These are phyloP conservation scores for Chaetomium strumarium DNA, from an alignment of 2,329 filamentous ascomycete genomes.

Conservation along the genomic window DNA sequence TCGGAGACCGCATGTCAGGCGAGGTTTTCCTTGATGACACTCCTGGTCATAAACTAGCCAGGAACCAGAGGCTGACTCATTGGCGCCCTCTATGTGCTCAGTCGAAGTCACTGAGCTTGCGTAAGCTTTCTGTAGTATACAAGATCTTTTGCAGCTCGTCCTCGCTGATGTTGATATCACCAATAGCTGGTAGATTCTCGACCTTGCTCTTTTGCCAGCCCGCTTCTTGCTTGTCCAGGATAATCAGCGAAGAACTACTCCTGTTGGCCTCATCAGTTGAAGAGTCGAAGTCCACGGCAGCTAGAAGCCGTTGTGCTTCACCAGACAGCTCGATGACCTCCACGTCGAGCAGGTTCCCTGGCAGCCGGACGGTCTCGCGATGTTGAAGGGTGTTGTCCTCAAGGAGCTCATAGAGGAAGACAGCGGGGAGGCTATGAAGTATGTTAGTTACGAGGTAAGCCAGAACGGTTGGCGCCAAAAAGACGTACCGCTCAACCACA, in stretches of 20 bases:
- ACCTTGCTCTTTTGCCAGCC: constrained; percentile 5
- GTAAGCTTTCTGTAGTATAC: constrained; percentile 42
- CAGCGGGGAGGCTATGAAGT: constrained; percentile 46
- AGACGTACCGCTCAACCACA: constrained; percentile 41
- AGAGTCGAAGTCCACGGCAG: constrained; percentile 34
- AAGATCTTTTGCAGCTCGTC: constrained; percentile 39
- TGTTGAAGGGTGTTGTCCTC: constrained; percentile 43
- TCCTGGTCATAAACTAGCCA: too few relatives aligned
- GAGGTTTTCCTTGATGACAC: too few relatives aligned
- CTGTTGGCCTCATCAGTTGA: constrained; percentile 16
- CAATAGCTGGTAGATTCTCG: constrained; percentile 16
- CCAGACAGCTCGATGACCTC: constrained; percentile 25
- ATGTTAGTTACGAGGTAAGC: constrained; percentile 4
- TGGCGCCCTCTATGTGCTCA: constrained; percentile 16
- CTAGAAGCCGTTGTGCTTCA: constrained; percentile 30
- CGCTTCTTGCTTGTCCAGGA: constrained; percentile 15
- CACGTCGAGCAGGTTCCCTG: constrained; percentile 60
- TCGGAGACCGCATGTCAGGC: too few relatives aligned
- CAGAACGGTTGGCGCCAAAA: neutral
- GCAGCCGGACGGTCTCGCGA: constrained; percentile 46
- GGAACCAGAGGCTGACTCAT: too few relatives aligned
- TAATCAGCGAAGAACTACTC: constrained; percentile 13
- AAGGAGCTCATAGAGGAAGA: constrained; percentile 56
- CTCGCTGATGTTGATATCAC: constrained; percentile 32
- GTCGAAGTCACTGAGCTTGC: constrained; percentile 37